Base-by-base conservation (phyloP, 2,329 filamentous ascomycete species). In the Arachnomyces sp. region DNA sequence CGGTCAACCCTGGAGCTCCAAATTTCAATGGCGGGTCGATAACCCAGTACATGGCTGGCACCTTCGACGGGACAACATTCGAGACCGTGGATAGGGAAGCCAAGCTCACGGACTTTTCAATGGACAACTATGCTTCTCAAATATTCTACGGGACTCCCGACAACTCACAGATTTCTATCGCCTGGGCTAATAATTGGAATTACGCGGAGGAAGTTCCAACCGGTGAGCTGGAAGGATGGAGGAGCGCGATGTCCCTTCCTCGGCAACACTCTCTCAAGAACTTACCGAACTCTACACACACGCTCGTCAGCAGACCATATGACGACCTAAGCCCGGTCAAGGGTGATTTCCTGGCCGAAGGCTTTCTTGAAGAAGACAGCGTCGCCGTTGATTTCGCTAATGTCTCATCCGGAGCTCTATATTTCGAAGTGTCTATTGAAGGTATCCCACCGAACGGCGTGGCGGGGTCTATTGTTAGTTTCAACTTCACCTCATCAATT, bases 11-110 rank as follows among this genome's bases (percentile, higher is more conserved):
- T 15, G 58, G 58, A 9, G 64, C 61, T 60, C 58, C 58, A 3
- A n/a, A n/a, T n/a, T n/a, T n/a, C 21, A 45, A 54, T 3, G 58
- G 58, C 12, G 58, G 58, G 2, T 52, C 47, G 14, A 49, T 53
- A 7, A 47, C 46, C 6, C 47, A 57, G 28, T 56, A 56, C 40
- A 51, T 55, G 34, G 47, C 72, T 0, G 78, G 79, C 3, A 61
- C 57, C 2, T 82, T 81, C 62, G 79, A 83, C 46, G 79, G 78
- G n/a, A 80, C 75, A 0, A 73, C 78, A 52, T 82, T 61, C 45
- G 49, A 37, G 8, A 36, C 54, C 2, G 50, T 53, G 14, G 49
- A 52, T 21, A 16, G 29, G 7, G 45, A 46, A 1, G 48, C 49
- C 15, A 50, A 50, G 3, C 45, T 61, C 8, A 45, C 45, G 14